These are phyloP conservation scores for Thozetella sp. DNA, from an alignment of 495 filamentous ascomycete species.

Conservation along the genomic window DNA sequence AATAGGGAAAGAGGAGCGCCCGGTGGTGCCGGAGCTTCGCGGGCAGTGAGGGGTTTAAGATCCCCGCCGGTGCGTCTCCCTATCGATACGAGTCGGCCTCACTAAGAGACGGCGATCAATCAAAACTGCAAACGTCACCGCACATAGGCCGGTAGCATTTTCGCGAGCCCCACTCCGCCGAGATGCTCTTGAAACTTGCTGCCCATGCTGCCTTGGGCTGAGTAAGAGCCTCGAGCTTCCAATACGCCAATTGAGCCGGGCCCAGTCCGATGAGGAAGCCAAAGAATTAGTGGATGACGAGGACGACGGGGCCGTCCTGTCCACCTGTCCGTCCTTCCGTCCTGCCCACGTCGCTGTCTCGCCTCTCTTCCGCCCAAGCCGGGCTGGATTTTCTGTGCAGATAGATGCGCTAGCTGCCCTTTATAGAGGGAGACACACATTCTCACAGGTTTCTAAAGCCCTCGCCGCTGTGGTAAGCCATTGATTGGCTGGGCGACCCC, in stretches of 20 bases:
- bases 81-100: neutral
- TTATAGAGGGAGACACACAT: too few species aligned
- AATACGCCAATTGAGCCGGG: slow-evolving; percentile 4
- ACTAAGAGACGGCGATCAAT: neutral
- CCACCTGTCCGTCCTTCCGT: too few species aligned
- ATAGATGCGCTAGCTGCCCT: too few species aligned
- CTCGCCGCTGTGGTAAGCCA: too few species aligned
- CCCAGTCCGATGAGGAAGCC: too few species aligned
- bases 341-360: too few species aligned
- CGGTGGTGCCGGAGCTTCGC: neutral
- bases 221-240: neutral
- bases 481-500: too few species aligned
- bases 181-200: neutral
- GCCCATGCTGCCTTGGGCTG: slow-evolving; percentile 1
- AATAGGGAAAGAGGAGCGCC: neutral
- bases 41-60: neutral
- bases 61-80: neutral
- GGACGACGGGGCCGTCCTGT: too few species aligned
- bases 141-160: slow-evolving; percentile 1
- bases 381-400: too few species aligned
- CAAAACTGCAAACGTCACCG: slow-evolving; percentile 1
- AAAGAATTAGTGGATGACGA: too few species aligned
- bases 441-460: too few species aligned
- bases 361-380: too few species aligned
- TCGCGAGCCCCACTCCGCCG: neutral